Base-by-base conservation (phyloP, 2,329 filamentous ascomycete genomes). In the Pseudogymnoascus sp. region DNA sequence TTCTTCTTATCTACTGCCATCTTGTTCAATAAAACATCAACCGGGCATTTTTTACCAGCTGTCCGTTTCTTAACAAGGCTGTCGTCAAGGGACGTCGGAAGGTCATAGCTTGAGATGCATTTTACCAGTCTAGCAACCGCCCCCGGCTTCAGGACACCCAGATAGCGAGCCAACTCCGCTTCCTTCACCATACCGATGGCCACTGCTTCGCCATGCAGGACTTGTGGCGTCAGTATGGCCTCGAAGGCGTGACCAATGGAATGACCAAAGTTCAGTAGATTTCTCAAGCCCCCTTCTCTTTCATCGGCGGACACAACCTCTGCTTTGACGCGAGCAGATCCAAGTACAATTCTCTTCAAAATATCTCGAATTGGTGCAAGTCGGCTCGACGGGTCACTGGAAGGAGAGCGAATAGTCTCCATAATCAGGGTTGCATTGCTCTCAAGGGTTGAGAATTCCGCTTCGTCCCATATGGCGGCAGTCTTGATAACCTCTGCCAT, bases 1-100 rank as follows among this genome's bases (percentile, higher is more conserved):
- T 99, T 99, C 81, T 99, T 99, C 83, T 99, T 99, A 77, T 99
- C 95, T 7, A 99, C 89, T 0, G 89, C 92, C 95, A 99, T 99
- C 74, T 96, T 96, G 68, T 88, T 83, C 64, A 99, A 82, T 61
- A 99, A 77, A 37, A 89, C 83, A 69, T 97, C 90, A 2, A 97
- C 90, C 0, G 90, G 88, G 73, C 95, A 99, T 68, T 85, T 82
- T 77, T 96, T 97, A 62, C 89, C 90, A 1, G 91, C 93, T 4
- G 91, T 93, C 66, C 95, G 79, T 71, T 88, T 90, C 47, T 88
- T 83, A 47, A 99, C 87, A 31, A 87, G 86, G 74, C 92, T 90
- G 76, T 99, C 93, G 37, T 88, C 83, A 7, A 97, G 76, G 0
- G 91, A 92, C 3, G 89, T 95, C 0, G 95, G 95, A 54, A 99